Base-by-base conservation (phyloP, 371 early-diverging fungal species). In the Mortierella sp. region DNA sequence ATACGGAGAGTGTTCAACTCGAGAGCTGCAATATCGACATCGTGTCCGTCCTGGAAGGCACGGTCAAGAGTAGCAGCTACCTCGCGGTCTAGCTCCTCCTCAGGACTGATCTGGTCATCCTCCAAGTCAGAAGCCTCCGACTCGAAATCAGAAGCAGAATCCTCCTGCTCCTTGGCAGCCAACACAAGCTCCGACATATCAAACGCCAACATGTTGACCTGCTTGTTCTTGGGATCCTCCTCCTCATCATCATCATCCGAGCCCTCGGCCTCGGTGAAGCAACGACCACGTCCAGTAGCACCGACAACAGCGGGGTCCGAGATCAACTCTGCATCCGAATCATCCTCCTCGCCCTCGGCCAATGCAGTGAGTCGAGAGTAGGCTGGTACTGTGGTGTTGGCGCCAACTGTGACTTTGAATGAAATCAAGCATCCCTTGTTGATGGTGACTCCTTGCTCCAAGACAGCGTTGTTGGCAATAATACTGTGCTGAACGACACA, bases 1-100 rank as follows among this genome's bases (percentile, higher is more conserved):
- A 98, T 95, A 80, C 98, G 96, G 77, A 97, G 89, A 11, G 97
- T 94, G 74, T 97, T 98, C 45, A 98, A 91, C 90, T 99, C 99
- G 24, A 97, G 87, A 16, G 93, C 92, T 10, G 97, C 94, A 76
- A 94, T 93, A 38, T 96, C 97, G 14, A 95, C 91, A 1, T 90
- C 84, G 81, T 96, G 97, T 60, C 92, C 90, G 74, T 97, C 96
- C 42, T 89, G 90, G 79, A 98, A 91, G 14, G 97, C 96, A 21
- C 98, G 92, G 42, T 95, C 94, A 72, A 98, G 83, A 0, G 97
- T 97, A 78, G 91, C 91, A 1, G 90, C 88, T 38, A 96, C 93
- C 90, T 99, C 99, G 26, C 90, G 90, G 72, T 93, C 93, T 88
- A 96, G 94, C 68, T 95, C 95, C 72, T 93, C 94, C 8, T 89